Evolutionary conservation across 306 rosid species (phyloP).

Genomic region (Senna tora): DNA sequence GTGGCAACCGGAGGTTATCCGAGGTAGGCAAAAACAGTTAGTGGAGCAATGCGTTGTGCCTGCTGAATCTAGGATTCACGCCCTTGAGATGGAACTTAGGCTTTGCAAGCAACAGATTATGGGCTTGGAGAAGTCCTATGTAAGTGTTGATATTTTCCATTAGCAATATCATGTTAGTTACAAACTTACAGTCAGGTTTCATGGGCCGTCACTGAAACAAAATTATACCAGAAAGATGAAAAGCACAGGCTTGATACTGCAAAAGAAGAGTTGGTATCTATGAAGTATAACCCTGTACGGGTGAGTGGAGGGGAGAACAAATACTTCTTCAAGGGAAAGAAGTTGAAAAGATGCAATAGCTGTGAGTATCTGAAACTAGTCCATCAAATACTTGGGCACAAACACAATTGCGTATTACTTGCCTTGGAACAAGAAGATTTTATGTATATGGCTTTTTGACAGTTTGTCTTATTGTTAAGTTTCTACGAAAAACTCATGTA

Average conservation of each 20-base stretch:
- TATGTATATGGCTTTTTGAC: neutral
- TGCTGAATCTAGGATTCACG: constrained; percentile 52
- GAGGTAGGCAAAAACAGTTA: constrained; percentile 57
- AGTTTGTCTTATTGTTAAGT: constrained; percentile 28
- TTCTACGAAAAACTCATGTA: constrained; percentile 31
- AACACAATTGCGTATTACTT: constrained; percentile 2
- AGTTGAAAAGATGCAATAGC: constrained; percentile 48
- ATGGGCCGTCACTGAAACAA: constrained; percentile 40
- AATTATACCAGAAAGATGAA: constrained; percentile 63
- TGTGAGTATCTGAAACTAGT: constrained; percentile 39
- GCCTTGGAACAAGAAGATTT: neutral
- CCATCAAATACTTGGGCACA: constrained; percentile 25
- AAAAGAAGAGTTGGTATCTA: constrained; percentile 60
- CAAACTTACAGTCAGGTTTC: constrained; percentile 2
- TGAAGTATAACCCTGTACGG: constrained; percentile 74
- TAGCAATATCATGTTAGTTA: constrained; percentile 15
- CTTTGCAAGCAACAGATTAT: constrained; percentile 62
- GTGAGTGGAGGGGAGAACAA: constrained; percentile 39
- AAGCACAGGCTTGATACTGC: constrained; percentile 58
- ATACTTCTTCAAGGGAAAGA: constrained; percentile 46
- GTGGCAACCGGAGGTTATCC: constrained; percentile 82
- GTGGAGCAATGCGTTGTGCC: constrained; percentile 67
- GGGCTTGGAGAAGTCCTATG: constrained; percentile 62
- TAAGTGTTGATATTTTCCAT: constrained; percentile 51
- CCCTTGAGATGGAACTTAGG: constrained; percentile 65